Evolutionary conservation across 176 grass and related monocot species (phyloP).

Genomic region (Thinopyrum elongatum): DNA sequence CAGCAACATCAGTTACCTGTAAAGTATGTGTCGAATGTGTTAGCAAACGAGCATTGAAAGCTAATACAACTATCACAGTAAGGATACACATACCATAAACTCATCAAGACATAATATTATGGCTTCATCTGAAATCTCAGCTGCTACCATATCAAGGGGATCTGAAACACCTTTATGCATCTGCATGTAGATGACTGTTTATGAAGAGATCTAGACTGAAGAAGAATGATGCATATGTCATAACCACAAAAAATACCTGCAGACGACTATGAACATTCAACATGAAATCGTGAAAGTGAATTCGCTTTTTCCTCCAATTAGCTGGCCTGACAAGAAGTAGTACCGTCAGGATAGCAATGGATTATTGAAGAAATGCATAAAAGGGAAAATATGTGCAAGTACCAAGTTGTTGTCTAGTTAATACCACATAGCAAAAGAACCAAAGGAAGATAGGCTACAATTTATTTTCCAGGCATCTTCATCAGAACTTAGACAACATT

Average conservation of each 20-base stretch:
- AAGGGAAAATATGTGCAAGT: not conserved
- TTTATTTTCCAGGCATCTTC: not conserved
- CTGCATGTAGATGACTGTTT: constrained; percentile 36
- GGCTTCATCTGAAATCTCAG: constrained; percentile 94
- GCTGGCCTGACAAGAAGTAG: constrained; percentile 56
- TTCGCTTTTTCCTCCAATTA: constrained; percentile 96
- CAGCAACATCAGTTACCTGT: constrained; percentile 96
- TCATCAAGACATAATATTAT: constrained; percentile 95
- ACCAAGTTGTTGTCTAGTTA: not conserved
- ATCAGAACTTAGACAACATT: not conserved
- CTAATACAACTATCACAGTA: not conserved
- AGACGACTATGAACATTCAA: constrained; percentile 89
- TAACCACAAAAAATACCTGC: constrained; percentile 52
- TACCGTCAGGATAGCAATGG: constrained; percentile 7
- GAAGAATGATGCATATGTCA: not conserved
- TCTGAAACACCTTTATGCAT: constrained; percentile 98
- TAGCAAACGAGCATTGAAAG: constrained; percentile 48
- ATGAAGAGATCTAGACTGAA: not conserved
- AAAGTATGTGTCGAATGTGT: not conserved
- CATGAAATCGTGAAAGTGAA: constrained; percentile 98
- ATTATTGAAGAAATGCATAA: not conserved
- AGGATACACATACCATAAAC: constrained; percentile 72
- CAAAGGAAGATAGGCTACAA: not conserved
- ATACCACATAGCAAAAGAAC: not conserved
- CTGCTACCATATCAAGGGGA: constrained; percentile 93